A percentile compares a stretch with the other conserved stretches of the same genome.
Evolutionary conservation across 768 basidiomycete species (phyloP).

Genomic region (Polyporus arcularius): DNA sequence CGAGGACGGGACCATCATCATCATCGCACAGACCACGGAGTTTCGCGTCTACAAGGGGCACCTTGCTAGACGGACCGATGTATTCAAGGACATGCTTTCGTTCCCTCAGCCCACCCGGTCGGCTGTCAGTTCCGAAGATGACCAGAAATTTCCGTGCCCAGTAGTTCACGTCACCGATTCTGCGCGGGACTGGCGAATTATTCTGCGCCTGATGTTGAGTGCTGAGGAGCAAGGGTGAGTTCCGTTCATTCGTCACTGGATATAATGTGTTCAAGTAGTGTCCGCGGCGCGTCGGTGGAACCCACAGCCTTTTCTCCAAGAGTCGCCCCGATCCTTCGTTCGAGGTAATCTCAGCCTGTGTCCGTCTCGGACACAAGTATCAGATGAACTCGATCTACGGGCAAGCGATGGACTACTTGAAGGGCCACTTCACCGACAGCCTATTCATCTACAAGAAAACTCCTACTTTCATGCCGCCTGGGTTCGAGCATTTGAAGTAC

Average conservation of each 20-base stretch:
- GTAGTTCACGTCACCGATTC: neutral
- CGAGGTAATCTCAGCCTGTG: neutral
- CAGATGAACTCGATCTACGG: constrained; percentile 5
- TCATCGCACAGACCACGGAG: constrained; percentile 22
- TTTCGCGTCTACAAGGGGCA: constrained; percentile 28
- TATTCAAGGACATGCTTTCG: constrained; percentile 29
- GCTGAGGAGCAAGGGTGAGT: neutral
- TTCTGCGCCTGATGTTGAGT: neutral
- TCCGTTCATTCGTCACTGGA: neutral
- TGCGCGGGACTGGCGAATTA: neutral
- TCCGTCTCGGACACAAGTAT: constrained; percentile 20
- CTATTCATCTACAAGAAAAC: neutral
- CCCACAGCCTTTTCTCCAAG: neutral
- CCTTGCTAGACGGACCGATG: constrained; percentile 22
- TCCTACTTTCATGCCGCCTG: neutral
- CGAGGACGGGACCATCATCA: constrained; percentile 28
- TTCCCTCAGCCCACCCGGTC: neutral
- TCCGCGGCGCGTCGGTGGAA: neutral
- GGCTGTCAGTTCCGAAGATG: neutral
- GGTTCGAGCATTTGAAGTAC: neutral
- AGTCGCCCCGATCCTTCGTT: neutral
- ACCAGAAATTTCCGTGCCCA: neutral
- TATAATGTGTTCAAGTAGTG: too few species aligned
- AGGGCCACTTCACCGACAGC: constrained; percentile 1
- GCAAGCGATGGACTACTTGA: constrained; percentile 6